These are phyloP conservation scores for Metarhizium guizhouense DNA, from an alignment of 2,329 filamentous ascomycete species.

Conservation along the genomic window DNA sequence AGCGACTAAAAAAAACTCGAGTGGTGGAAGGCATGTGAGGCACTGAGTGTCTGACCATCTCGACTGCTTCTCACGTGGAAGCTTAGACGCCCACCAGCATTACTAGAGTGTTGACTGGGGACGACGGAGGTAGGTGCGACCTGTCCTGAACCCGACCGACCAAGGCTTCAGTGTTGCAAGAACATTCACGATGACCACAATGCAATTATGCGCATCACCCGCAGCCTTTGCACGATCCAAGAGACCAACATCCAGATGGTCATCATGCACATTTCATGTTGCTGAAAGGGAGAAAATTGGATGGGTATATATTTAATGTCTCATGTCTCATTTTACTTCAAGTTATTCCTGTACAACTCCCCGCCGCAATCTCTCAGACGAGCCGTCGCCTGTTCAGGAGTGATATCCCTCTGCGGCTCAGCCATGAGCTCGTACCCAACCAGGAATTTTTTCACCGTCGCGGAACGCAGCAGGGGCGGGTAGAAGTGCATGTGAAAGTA, in stretches of 20 bases:
- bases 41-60: background rate
- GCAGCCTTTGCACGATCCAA: background rate
- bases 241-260: too few relatives aligned
- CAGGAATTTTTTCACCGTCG: slow-evolving; percentile 90
- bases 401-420: slow-evolving; percentile 97
- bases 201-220: background rate
- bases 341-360: slow-evolving; percentile 68
- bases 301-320: background rate
- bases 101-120: background rate
- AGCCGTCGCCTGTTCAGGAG: slow-evolving; percentile 85
- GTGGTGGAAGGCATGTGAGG: background rate
- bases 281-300: too few relatives aligned
- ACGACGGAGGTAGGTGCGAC: background rate
- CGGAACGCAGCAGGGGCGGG: slow-evolving; percentile 82
- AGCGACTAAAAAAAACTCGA: background rate
- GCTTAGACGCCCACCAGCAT: background rate
- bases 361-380: slow-evolving; percentile 69
- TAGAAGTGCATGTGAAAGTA: slow-evolving; percentile 98
- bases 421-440: slow-evolving; percentile 96
- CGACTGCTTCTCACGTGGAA: background rate
- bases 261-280: too few relatives aligned
- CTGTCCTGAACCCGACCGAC: background rate
- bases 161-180: background rate
- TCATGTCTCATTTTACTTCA: slow-evolving; percentile 11
- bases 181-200: background rate